phyloP scores from a whole-genome alignment of 495 filamentous ascomycete genomes.

The Xylaria curta region DNA sequence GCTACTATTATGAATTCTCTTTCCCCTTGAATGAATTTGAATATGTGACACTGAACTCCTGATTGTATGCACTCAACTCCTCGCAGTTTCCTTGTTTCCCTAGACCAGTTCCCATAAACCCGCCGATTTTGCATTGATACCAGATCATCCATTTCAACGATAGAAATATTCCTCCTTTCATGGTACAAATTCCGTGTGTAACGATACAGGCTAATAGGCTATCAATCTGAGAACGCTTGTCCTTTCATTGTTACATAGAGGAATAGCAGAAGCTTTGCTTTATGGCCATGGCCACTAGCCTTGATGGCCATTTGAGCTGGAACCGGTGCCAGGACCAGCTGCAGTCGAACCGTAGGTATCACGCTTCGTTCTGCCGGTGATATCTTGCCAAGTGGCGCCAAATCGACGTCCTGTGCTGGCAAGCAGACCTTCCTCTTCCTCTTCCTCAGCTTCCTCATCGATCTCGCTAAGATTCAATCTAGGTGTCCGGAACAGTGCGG shows the following conservation, averaged over 20 bases:
- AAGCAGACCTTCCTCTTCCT: conserved; percentile 91
- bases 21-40: neutral
- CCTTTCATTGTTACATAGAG: neutral
- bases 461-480: conserved; percentile 73
- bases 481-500: conserved; percentile 79
- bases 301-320: conserved; percentile 11
- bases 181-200: conserved; percentile 5
- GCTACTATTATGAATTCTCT: neutral
- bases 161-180: neutral
- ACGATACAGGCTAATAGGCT: neutral
- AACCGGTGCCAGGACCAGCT: conserved; percentile 6
- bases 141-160: neutral
- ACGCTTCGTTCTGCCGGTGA: conserved; percentile 61
- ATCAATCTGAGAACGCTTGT: neutral
- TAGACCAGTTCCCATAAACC: conserved; percentile 6
- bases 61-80: conserved; percentile 14
- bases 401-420: conserved; percentile 80
- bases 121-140: neutral
- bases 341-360: conserved; percentile 17
- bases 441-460: conserved; percentile 90
- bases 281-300: neutral
- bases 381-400: conserved; percentile 87
- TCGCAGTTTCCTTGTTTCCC: conserved; percentile 6
- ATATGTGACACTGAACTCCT: conserved; percentile 1
- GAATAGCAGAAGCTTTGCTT: neutral